Conservation (phyloP, 306 rosid species). For the Pachyrhizus erosus region DNA sequence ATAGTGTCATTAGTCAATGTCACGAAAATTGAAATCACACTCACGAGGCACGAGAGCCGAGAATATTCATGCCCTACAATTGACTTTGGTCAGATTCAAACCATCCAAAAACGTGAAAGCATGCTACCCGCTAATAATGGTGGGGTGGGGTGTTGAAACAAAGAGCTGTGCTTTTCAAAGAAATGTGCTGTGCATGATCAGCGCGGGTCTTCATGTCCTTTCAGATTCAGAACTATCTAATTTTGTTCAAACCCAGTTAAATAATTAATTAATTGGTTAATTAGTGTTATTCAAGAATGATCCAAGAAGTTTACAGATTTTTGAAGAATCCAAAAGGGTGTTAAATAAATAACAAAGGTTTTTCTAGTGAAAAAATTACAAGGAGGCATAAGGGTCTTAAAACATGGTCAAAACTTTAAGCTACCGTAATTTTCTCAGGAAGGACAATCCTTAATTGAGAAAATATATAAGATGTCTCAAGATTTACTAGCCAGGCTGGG, state of each 20-base stretch:
- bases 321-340: neutral
- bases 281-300: neutral
- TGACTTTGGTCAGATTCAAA: constrained; percentile 30
- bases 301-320: constrained; percentile 7
- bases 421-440: neutral
- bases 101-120: constrained; percentile 25
- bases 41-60: neutral
- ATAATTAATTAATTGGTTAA: neutral
- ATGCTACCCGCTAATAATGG: constrained; percentile 9
- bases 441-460: neutral
- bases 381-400: too few species aligned
- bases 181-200: constrained; percentile 34
- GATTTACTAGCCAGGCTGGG: constrained; percentile 37
- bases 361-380: neutral
- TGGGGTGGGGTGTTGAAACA: constrained; percentile 4
- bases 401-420: neutral
- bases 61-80: constrained; percentile 19
- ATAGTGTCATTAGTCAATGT: neutral
- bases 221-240: neutral
- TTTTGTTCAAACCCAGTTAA: neutral
- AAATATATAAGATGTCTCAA: neutral
- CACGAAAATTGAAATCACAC: neutral
- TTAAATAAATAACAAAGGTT: neutral
- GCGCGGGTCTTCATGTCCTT: neutral
- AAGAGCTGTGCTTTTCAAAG: constrained; percentile 5